Evolutionary conservation across 2,329 filamentous ascomycete genomes (phyloP).

Genomic region (Knoxdaviesia proteae): DNA sequence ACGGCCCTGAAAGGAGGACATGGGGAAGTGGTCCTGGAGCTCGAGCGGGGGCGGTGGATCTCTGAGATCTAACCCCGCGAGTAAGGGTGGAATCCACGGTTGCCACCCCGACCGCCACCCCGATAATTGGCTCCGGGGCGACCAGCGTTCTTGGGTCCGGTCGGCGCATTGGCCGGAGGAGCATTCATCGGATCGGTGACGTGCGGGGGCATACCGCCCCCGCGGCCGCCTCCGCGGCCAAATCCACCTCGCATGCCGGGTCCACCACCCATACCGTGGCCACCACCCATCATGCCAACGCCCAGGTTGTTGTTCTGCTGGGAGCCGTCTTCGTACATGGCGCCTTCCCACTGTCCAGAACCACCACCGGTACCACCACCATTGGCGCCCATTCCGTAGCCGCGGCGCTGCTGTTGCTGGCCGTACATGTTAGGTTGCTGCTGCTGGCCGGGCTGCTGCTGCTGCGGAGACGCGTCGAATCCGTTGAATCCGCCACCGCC

Average conservation of each 20-base stretch:
- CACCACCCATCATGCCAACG: conserved; percentile 22
- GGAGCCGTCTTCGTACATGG: conserved; percentile 9
- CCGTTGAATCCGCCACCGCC: too few relatives aligned
- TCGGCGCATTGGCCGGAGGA: conserved; percentile 47
- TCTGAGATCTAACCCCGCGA: conserved; percentile 8
- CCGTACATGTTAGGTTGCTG: conserved; percentile 4
- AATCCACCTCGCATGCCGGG: conserved; percentile 18
- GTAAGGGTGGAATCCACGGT: conserved; percentile 67
- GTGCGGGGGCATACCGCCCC: conserved; percentile 20
- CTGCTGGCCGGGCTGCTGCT: conserved; percentile 2
- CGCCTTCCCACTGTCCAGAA: conserved; percentile 11
- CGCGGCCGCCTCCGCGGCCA: conserved; percentile 14
- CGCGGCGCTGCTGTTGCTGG: conserved; percentile 6
- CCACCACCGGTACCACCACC: conserved; percentile 11
- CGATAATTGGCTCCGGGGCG: conserved; percentile 84
- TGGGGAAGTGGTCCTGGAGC: too few relatives aligned
- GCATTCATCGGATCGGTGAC: conserved; percentile 22
- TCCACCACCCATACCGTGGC: conserved; percentile 62
- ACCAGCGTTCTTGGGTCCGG: conserved; percentile 87
- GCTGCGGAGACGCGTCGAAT: not conserved
- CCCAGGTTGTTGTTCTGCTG: conserved; percentile 24
- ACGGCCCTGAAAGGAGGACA: too few relatives aligned
- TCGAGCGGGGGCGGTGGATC: too few relatives aligned
- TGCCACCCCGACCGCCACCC: conserved; percentile 61
- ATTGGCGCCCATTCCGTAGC: conserved; percentile 6